These are phyloP conservation scores for Claviceps maximensis DNA, from an alignment of 2,329 filamentous ascomycete genomes.

Conservation along the genomic window DNA sequence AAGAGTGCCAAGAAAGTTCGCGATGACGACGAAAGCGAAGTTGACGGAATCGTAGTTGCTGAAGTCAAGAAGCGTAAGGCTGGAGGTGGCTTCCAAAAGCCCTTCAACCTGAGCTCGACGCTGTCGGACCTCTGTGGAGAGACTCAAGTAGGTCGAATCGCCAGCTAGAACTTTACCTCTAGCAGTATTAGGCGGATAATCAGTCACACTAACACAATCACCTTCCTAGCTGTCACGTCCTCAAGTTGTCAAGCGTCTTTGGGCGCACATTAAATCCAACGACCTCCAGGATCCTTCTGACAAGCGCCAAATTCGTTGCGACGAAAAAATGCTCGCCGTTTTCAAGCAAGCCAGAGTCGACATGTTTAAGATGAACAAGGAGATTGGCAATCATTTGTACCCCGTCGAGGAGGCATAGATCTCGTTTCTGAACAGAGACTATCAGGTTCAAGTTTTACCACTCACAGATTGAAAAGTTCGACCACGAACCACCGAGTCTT, in stretches of 20 bases:
- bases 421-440: not conserved
- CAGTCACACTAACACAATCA: not conserved
- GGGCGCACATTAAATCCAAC: slow-evolving; percentile 84
- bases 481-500: not conserved
- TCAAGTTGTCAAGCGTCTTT: slow-evolving; percentile 91
- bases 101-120: slow-evolving; percentile 58
- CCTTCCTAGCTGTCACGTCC: slow-evolving; percentile 70
- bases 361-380: slow-evolving; percentile 99
- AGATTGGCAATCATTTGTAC: slow-evolving; percentile 80
- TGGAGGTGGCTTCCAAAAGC: slow-evolving; percentile 86
- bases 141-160: slow-evolving; percentile 37
- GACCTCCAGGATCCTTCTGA: slow-evolving; percentile 83
- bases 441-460: not conserved
- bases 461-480: not conserved
- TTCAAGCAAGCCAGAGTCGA: slow-evolving; percentile 87
- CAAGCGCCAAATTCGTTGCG: slow-evolving; percentile 85
- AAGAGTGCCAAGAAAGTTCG: slow-evolving; percentile 66
- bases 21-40: slow-evolving; percentile 67
- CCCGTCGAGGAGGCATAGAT: slow-evolving; percentile 55
- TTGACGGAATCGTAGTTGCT: slow-evolving; percentile 47
- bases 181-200: not conserved
- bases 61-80: slow-evolving; percentile 61
- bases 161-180: not conserved
- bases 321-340: slow-evolving; percentile 79
- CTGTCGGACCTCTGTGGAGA: slow-evolving; percentile 60